Percentiles rank a stretch among this genome's conserved stretches.
Evolutionary conservation across 2,329 filamentous ascomycete species (phyloP).

Genomic region (Periconia sp.): DNA sequence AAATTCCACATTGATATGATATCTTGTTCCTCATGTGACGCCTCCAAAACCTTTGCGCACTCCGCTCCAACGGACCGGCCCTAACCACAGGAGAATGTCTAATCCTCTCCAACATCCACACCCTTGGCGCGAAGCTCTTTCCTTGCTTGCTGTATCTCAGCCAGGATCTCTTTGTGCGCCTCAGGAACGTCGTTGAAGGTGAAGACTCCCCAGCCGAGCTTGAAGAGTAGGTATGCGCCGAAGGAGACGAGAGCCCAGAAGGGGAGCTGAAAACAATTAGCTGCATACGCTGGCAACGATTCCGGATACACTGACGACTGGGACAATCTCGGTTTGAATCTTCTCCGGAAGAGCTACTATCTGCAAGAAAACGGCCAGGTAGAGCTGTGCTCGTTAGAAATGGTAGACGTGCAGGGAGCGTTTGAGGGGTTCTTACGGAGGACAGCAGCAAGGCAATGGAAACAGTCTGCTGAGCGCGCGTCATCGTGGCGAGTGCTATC

Average conservation of each 20-base stretch:
- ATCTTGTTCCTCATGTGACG: neutral
- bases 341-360: conserved; percentile 77
- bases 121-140: conserved; percentile 72
- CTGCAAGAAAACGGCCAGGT: conserved; percentile 81
- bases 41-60: conserved; percentile 2
- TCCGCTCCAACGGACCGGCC: neutral
- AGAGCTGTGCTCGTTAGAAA: conserved; percentile 66
- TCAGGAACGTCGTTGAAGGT: conserved; percentile 96
- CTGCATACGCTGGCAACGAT: neutral
- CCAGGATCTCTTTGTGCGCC: conserved; percentile 85
- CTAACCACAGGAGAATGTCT: conserved; percentile 5
- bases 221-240: conserved; percentile 87
- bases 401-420: conserved; percentile 7
- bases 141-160: conserved; percentile 78
- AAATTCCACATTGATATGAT: neutral
- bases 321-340: conserved; percentile 82
- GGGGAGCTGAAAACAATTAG: conserved; percentile 65
- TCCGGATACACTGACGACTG: conserved; percentile 69
- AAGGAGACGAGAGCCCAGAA: conserved; percentile 92
- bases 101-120: conserved; percentile 71
- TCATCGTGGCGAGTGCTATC: conserved; percentile 64
- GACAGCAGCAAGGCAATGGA: conserved; percentile 84
- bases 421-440: conserved; percentile 63
- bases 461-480: conserved; percentile 89
- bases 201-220: conserved; percentile 87